Percentiles rank a stretch among this genome's conserved stretches.
These are phyloP conservation scores for Crepidotus variabilis DNA, from an alignment of 768 basidiomycete species.

Conservation along the genomic window DNA sequence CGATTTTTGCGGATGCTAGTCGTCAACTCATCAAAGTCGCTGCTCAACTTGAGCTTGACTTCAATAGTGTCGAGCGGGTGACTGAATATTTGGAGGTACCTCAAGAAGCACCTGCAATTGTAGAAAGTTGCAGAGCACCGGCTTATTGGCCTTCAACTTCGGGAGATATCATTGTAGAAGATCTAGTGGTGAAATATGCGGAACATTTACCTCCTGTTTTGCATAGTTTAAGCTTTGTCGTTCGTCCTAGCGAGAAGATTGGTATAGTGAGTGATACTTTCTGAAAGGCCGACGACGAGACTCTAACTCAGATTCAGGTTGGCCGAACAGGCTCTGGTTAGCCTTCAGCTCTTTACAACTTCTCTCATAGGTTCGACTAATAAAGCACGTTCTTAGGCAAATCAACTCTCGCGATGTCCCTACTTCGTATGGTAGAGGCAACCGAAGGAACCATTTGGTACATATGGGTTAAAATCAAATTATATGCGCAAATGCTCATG, in stretches of 20 bases:
- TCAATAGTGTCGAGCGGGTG: constrained; percentile 73
- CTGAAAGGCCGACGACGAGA: not conserved
- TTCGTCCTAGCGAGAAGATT: constrained; percentile 62
- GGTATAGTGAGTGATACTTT: constrained; percentile 48
- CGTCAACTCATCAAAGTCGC: constrained; percentile 62
- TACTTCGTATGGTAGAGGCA: constrained; percentile 64
- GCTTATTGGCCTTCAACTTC: constrained; percentile 67
- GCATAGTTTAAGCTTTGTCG: constrained; percentile 51
- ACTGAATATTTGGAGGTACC: constrained; percentile 65
- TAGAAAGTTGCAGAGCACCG: constrained; percentile 55
- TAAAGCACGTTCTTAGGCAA: constrained; percentile 33
- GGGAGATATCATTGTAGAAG: constrained; percentile 54
- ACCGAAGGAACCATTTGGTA: constrained; percentile 54
- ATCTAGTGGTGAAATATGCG: constrained; percentile 60
- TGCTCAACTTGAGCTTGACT: constrained; percentile 70
- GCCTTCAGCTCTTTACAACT: not conserved
- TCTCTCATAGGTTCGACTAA: not conserved
- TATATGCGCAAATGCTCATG: not conserved
- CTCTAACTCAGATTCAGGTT: constrained; percentile 33
- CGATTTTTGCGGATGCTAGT: constrained; percentile 66
- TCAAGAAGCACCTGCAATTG: constrained; percentile 63
- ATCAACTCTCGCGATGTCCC: constrained; percentile 52
- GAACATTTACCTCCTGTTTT: constrained; percentile 59
- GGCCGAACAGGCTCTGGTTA: constrained; percentile 66
- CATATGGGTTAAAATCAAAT: constrained; percentile 13